Base-by-base conservation (phyloP, 1,284 basidiomycete genomes). In the Flammula alnicola region DNA sequence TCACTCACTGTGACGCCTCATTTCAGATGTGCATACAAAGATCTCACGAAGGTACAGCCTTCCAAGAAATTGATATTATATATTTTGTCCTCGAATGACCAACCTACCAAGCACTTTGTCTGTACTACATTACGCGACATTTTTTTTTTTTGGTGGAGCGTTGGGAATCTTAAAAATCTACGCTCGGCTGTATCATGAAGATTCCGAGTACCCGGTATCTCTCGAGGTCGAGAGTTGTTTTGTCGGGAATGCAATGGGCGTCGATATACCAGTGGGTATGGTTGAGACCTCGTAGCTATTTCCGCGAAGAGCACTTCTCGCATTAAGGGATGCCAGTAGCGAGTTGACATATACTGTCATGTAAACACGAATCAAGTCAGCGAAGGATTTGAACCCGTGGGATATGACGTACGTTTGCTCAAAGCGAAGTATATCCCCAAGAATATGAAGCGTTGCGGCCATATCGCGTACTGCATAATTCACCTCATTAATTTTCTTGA, bases 341-440 rank as follows among this genome's bases (percentile, higher is more conserved):
- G 63, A 66, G 49, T 68, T 68, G 36, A 66, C 50, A 47, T 62
- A 66, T 22, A 68, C 65, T 68, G 29, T 11, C 22, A n/a, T n/a
- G 10, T 6, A 7, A 12, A 7, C 12, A 10, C n/a, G n/a, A n/a
- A n/a, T n/a, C n/a, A n/a, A n/a, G n/a, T n/a, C n/a, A n/a, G n/a
- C n/a, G n/a, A n/a, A n/a, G n/a, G n/a, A n/a, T n/a, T n/a, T n/a
- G n/a, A n/a, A n/a, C 9, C n/a, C 32, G 2, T 11, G n/a, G 4
- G 5, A 44, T 26, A 22, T 29, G 7, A 44, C 57, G 36, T 40
- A 68, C 66, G 36, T 55, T 69, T 67, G 42, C 62, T 64, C 20
- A 67, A 51, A 10, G 59, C 55, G 45, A 68, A 66, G 44, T 67
- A 68, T 16, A 68, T 59, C 2, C 61, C 66, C 42, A 69, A 61